phyloP scores from a whole-genome alignment of 805 yeast species.

The Cyberlindnera saturnus region DNA sequence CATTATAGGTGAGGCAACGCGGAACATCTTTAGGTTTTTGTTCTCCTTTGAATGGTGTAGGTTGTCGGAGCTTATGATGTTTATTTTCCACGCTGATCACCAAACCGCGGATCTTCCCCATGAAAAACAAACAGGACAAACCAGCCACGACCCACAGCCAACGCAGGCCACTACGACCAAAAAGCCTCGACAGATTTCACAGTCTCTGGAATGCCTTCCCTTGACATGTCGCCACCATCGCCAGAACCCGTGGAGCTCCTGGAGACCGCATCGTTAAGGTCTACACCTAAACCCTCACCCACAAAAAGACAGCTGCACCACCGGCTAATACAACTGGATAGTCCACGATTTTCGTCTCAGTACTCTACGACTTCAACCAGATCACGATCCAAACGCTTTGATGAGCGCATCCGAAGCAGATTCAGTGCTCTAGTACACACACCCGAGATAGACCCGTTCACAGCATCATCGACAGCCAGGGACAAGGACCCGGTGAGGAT shows the following conservation, averaged over 20 bases:
- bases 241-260: not conserved
- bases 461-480: not conserved
- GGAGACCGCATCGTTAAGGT: conserved; percentile 6
- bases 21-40: too few species aligned
- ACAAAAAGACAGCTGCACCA: conserved; percentile 1
- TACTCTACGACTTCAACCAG: conserved; percentile 11
- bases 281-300: conserved; percentile 4
- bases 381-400: conserved; percentile 11
- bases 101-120: too few species aligned
- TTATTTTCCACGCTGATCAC: too few species aligned
- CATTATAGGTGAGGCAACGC: too few species aligned
- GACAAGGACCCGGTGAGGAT: conserved; percentile 3
- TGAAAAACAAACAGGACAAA: too few species aligned
- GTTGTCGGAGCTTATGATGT: too few species aligned
- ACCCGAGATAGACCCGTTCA: not conserved
- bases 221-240: not conserved
- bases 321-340: not conserved
- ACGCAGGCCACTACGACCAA: too few species aligned
- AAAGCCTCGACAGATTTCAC: too few species aligned
- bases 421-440: conserved; percentile 10
- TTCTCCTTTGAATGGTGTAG: too few species aligned
- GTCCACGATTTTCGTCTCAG: conserved; percentile 11
- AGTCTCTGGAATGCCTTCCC: too few species aligned
- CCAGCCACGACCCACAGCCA: too few species aligned
- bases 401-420: conserved; percentile 17